Percentiles rank a stretch among this genome's conserved stretches.
Conservation (phyloP, 805 yeast genomes). For the Hanseniaspora occidentalis region DNA sequence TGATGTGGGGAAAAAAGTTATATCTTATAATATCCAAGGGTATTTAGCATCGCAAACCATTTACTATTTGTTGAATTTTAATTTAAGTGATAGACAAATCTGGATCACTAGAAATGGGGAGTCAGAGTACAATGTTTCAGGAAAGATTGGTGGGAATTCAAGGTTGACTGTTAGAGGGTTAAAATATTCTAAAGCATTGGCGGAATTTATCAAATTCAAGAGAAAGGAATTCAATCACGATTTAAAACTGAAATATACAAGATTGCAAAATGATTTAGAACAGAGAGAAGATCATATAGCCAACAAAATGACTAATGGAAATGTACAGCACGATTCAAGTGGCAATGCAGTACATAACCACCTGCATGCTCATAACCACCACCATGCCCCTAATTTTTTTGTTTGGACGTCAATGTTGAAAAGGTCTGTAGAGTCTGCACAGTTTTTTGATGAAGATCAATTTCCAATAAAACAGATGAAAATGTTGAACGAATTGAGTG, state of each 20-base stretch:
- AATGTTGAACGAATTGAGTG: constrained; percentile 87
- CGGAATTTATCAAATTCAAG: constrained; percentile 61
- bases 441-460: constrained; percentile 56
- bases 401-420: constrained; percentile 88
- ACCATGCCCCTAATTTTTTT: constrained; percentile 52
- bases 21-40: constrained; percentile 79
- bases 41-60: constrained; percentile 89
- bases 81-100: constrained; percentile 76
- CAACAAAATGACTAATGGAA: too few species aligned
- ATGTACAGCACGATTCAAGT: too few species aligned
- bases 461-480: constrained; percentile 80
- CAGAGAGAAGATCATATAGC: constrained; percentile 16
- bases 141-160: constrained; percentile 89
- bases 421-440: constrained; percentile 69
- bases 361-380: constrained; percentile 6
- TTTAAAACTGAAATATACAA: constrained; percentile 25
- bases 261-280: constrained; percentile 28
- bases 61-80: constrained; percentile 79
- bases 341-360: too few species aligned
- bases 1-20: constrained; percentile 89
- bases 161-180: constrained; percentile 65
- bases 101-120: constrained; percentile 97
- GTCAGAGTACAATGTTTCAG: constrained; percentile 69
- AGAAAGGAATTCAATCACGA: constrained; percentile 51
- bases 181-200: constrained; percentile 59